Percentiles rank a stretch among this genome's conserved stretches.
Conservation (phyloP, 768 basidiomycete species). For the Trametes coccinea region DNA sequence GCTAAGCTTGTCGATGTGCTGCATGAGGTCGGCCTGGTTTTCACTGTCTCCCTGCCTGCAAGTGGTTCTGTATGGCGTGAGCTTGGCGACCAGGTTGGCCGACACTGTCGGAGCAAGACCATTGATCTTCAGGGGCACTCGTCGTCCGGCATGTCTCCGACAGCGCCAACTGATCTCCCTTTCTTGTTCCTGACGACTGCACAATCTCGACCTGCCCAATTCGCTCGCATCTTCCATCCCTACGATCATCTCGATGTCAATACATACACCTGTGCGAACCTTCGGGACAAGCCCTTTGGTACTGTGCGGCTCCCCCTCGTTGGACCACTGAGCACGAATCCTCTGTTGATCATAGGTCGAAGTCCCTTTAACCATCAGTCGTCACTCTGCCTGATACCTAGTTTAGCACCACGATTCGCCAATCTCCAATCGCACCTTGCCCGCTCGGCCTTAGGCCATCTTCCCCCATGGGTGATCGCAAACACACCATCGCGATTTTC, state of each 20-base stretch:
- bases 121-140: not conserved
- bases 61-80: not conserved
- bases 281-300: not conserved
- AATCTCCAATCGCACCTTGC: not conserved
- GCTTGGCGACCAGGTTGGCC: not conserved
- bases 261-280: not conserved
- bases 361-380: not conserved
- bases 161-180: not conserved
- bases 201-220: not conserved
- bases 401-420: not conserved
- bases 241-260: not conserved
- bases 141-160: not conserved
- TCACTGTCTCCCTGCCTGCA: not conserved
- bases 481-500: no score
- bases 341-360: not conserved
- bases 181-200: not conserved
- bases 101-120: not conserved
- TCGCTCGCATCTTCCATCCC: not conserved
- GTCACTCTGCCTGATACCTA: not conserved
- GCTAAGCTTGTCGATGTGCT: not conserved
- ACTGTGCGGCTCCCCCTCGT: not conserved
- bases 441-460: no score
- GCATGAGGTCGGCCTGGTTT: not conserved
- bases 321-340: not conserved
- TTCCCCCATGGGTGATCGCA: no score